Conservation (phyloP, 2,329 filamentous ascomycete genomes). For the Trichoderma sp. region DNA sequence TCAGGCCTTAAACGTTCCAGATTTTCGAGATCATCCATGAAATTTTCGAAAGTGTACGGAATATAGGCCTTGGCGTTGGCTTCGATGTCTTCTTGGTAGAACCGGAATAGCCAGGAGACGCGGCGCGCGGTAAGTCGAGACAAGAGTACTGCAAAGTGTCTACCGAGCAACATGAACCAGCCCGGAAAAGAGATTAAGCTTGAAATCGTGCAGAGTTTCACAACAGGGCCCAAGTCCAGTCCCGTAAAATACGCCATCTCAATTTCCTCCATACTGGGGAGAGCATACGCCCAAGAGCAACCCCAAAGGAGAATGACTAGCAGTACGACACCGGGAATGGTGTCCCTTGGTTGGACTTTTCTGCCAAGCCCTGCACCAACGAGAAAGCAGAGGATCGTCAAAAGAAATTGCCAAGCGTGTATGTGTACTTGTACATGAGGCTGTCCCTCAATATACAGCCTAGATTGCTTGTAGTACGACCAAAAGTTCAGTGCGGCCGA, state of each 20-base stretch:
- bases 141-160: no score
- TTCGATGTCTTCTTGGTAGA: not conserved
- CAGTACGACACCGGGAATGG: not conserved
- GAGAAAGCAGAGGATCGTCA: not conserved
- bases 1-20: not conserved
- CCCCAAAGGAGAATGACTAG: not conserved
- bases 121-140: not conserved
- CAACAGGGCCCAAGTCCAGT: not conserved
- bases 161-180: not conserved
- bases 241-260: not conserved
- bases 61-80: not conserved
- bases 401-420: not conserved
- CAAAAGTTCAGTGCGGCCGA: not conserved
- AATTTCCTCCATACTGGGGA: not conserved
- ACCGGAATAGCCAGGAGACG: not conserved
- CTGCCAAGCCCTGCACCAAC: not conserved
- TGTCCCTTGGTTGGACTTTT: no score
- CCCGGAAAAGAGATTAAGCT: not conserved
- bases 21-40: accelerated
- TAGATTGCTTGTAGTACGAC: not conserved
- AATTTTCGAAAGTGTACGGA: not conserved
- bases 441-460: not conserved
- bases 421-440: not conserved
- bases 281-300: not conserved
- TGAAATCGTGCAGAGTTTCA: not conserved